Evolutionary conservation across 352 stramenopile species (phyloP), one percentile per base, ranked within the genome.

Genomic region (Globisporangium apiculatum): DNA sequence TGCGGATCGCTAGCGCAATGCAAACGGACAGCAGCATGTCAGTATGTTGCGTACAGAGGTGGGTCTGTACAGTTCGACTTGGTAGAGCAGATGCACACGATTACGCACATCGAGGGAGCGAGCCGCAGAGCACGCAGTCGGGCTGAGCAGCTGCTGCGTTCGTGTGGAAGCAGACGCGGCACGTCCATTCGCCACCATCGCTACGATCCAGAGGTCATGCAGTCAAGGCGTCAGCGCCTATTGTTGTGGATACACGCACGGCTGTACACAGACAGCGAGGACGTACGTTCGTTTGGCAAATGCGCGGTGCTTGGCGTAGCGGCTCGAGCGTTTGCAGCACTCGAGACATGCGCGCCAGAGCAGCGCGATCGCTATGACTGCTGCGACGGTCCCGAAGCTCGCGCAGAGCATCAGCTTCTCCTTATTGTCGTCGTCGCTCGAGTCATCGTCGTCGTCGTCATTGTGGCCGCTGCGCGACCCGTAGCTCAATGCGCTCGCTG

Each of bases 71-170:
- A 31, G 1, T 2, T 1, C 24, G 24, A 31, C 1, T 31, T 3
- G 24, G 24, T 31, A 31, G 31, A 12, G 43, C 53, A 8, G 47
- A 14, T 53, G 10, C 14, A 35, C 49, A 42, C 37, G 17, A 17
- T 31, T 31, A 36, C n/a, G n/a, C 54, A 83, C 75, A 70, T 67
- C 73, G 62, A 49, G 55, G 50, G 14, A 59, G 51, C 12, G 74
- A 76, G 24, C 79, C 75, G 15, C 79, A 89, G 5, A 89, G 58
- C 17, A 89, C 66, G 53, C 79, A 89, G 17, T 62, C 55, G 17
- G 46, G 61, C 8, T 14, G 45, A 48, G 86, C 71, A 5, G 62
- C 69, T 14, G 64, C 63, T 51, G 87, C 72, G 53, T 89, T 89
- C 11, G 62, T 58, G 50, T 89, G 79, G 52, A 75, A 76, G 54